Evolutionary conservation across 208 protist species (phyloP).

Genomic region (Trypanosoma rangeli): DNA sequence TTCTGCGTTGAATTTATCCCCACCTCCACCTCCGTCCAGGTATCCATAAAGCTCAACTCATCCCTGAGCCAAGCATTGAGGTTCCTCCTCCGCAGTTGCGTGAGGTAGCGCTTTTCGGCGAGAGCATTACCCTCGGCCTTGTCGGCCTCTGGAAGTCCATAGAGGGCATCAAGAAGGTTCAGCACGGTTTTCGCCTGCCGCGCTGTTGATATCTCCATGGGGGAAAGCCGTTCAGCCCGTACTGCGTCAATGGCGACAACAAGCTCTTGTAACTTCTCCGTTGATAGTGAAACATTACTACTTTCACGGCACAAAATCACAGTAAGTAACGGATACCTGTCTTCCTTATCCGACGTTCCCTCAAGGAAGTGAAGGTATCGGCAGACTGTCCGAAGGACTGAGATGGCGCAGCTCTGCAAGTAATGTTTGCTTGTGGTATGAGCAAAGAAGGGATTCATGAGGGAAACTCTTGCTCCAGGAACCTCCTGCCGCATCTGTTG

Average conservation of each 20-base stretch:
- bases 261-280: constrained; percentile 59
- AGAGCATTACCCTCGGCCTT: constrained; percentile 53
- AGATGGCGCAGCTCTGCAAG: constrained; percentile 54
- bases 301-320: constrained; percentile 36
- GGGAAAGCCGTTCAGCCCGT: constrained; percentile 27
- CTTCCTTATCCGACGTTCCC: constrained; percentile 10
- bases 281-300: constrained; percentile 61
- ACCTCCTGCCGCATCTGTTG: constrained; percentile 50
- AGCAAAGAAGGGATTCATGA: constrained; percentile 57
- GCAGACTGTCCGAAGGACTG: constrained; percentile 42
- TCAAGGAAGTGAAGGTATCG: constrained; percentile 16
- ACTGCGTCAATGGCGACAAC: constrained; percentile 29
- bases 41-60: constrained; percentile 51
- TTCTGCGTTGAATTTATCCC: constrained; percentile 41
- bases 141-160: constrained; percentile 76
- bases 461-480: constrained; percentile 36
- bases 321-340: constrained; percentile 16
- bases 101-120: constrained; percentile 71
- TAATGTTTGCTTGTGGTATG: constrained; percentile 42
- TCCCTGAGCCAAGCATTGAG: constrained; percentile 69
- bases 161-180: constrained; percentile 75
- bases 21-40: constrained; percentile 19
- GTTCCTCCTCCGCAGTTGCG: constrained; percentile 74
- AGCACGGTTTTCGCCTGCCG: constrained; percentile 63
- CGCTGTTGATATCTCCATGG: constrained; percentile 46